Evolutionary conservation across 192 early-diverging fungal species (phyloP).

Genomic region (Cladochytrium replicatum): DNA sequence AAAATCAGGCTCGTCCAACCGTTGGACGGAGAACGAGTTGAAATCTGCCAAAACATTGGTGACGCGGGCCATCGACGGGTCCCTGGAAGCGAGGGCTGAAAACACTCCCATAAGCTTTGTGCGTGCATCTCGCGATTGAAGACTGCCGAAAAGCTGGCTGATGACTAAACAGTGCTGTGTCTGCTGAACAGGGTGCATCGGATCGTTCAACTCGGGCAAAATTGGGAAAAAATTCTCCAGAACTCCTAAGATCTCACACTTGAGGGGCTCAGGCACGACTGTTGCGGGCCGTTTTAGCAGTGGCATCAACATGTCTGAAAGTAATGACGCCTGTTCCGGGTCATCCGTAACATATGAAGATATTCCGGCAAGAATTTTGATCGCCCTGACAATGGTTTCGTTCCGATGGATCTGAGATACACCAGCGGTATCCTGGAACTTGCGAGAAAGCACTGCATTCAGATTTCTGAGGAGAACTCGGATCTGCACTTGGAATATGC

Average conservation of each 20-base stretch:
- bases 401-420: no score
- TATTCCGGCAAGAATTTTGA: slow-evolving; percentile 68
- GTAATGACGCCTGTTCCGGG: slow-evolving; percentile 51
- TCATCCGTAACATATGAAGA: slow-evolving; percentile 61
- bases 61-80: slow-evolving; percentile 39
- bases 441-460: background rate
- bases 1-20: slow-evolving; percentile 84
- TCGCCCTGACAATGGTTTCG: slow-evolving; percentile 40
- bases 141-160: slow-evolving; percentile 58
- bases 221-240: slow-evolving; percentile 68
- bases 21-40: slow-evolving; percentile 62
- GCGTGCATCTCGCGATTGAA: slow-evolving; percentile 57
- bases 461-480: background rate
- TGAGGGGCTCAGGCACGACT: slow-evolving; percentile 66
- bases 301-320: slow-evolving; percentile 77
- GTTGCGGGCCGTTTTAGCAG: slow-evolving; percentile 60
- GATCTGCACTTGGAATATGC: no score
- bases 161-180: slow-evolving; percentile 48
- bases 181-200: background rate
- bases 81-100: slow-evolving; percentile 50
- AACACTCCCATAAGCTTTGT: slow-evolving; percentile 52
- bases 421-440: slow-evolving; percentile 35
- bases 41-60: slow-evolving; percentile 56
- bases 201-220: slow-evolving; percentile 41
- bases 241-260: slow-evolving; percentile 73